phyloP scores from a whole-genome alignment of 768 basidiomycete species.

The Tulasnella calospora region DNA sequence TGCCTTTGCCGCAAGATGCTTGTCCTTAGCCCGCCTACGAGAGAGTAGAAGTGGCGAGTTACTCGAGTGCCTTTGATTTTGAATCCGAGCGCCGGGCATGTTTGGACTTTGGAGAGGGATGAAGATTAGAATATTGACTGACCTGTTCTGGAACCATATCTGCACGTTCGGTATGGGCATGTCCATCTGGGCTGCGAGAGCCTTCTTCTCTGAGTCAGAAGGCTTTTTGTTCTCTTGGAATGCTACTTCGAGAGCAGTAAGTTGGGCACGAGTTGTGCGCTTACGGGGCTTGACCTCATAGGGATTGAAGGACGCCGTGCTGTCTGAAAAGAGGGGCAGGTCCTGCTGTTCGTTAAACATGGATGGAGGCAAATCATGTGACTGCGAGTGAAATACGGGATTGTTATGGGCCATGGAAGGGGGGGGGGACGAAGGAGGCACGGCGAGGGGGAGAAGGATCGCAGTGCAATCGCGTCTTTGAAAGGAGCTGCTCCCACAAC shows the following conservation, averaged over 20 bases:
- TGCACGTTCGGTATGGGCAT: constrained; percentile 96
- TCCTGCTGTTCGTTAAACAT: background rate
- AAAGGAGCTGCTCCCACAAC: background rate
- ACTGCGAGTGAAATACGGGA: background rate
- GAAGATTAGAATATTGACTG: constrained; percentile 28
- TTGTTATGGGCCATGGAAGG: background rate
- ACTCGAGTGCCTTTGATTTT: background rate
- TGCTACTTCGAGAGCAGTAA: constrained; percentile 80
- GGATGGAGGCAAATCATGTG: background rate
- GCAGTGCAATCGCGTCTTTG: background rate
- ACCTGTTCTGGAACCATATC: constrained; percentile 90
- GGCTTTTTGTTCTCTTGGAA: constrained; percentile 90
- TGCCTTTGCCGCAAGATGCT: constrained; percentile 55
- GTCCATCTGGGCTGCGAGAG: constrained; percentile 72
- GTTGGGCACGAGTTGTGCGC: constrained; percentile 80
- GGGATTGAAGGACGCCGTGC: constrained; percentile 53
- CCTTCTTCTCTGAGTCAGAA: constrained; percentile 64
- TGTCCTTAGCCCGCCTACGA: constrained; percentile 76
- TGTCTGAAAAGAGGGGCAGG: background rate
- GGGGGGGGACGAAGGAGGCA: background rate
- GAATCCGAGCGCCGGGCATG: constrained; percentile 20
- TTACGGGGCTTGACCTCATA: constrained; percentile 93
- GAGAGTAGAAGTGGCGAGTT: background rate
- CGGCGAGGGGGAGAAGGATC: background rate
- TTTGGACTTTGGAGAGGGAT: constrained; percentile 15